Base-by-base conservation (phyloP, 2,329 filamentous ascomycete genomes). In the Hypoxylon sp. region DNA sequence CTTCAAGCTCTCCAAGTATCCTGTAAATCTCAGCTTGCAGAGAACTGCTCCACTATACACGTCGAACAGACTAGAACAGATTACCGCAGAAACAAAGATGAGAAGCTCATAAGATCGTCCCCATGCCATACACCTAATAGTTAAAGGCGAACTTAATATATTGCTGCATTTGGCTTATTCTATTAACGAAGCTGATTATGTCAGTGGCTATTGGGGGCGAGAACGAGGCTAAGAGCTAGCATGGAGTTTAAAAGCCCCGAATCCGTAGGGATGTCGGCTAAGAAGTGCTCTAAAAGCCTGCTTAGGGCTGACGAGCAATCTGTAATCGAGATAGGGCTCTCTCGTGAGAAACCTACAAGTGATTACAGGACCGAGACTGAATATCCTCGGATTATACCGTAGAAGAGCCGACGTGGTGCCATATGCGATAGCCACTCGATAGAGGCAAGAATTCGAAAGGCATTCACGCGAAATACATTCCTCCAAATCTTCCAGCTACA, bases 231-330 rank as follows among this genome's bases (percentile, higher is more conserved):
- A 63, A n/a, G 14, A 34, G 37, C 4, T 51, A 45, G 21, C 27
- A 43, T 25, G 46, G 51, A 63, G 50, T 30, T 53, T 63, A 57
- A 62, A 51, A 1, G 11, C 29, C 23, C 48, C 39, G n/a, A 23
- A 57, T 27, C 21, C 30, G 25, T 47, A 6, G 39, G 39, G 27
- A 27, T 27, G 19, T 45, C n/a, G 11, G 25, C 43, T 32, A 41
- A 29, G 25, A 41, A 25, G 12, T 23, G 50, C 47, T 53, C 48
- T 37, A 37, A 23, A 39, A 39, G 37, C 21, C 37, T 19, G 27
- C 51, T 23, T 56, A 62, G 37, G 47, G 29, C 37, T 52, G 30
- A 46, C 3, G 23, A 27, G 4, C 1, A 37, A 5, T 19, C 39
- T 9, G n/a, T n/a, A 55, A 34, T 21, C 27, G 6, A 23, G 12